A percentile compares a stretch with the other conserved stretches of the same genome.
Evolutionary conservation across 116 monocot genomes (phyloP).

Genomic region (Cymodocea nodosa): DNA sequence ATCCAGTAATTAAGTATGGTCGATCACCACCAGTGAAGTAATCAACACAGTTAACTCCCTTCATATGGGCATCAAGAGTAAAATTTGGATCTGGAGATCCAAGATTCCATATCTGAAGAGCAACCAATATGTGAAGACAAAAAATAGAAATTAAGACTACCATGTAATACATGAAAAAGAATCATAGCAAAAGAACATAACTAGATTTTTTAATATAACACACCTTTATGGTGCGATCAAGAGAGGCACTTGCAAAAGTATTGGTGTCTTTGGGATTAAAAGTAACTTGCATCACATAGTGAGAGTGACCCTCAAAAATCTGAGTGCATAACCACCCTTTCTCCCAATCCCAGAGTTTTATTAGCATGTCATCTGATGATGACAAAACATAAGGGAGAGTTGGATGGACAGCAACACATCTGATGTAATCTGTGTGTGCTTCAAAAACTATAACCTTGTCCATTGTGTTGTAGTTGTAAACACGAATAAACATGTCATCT

Average conservation of each 20-base stretch:
- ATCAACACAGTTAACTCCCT: constrained; percentile 93
- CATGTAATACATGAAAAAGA: background rate
- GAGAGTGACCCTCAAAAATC: constrained; percentile 91
- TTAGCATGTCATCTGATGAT: constrained; percentile 95
- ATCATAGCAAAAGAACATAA: background rate
- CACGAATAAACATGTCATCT: constrained; percentile 91
- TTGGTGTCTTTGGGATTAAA: constrained; percentile 97
- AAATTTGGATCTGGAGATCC: constrained; percentile 96
- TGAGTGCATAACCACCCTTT: constrained; percentile 89
- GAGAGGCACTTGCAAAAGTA: constrained; percentile 93
- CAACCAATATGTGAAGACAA: background rate
- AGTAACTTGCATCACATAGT: constrained; percentile 97
- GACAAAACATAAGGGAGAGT: constrained; percentile 89
- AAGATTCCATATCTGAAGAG: constrained; percentile 80
- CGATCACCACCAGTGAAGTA: constrained; percentile 94
- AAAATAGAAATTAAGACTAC: background rate
- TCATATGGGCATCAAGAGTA: constrained; percentile 80
- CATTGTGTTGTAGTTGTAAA: constrained; percentile 95
- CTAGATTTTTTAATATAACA: background rate
- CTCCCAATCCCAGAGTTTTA: constrained; percentile 97
- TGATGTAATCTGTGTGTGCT: constrained; percentile 91
- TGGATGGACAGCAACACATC: constrained; percentile 95
- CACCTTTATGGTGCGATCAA: constrained; percentile 92
- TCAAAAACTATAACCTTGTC: constrained; percentile 89
- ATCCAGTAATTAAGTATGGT: constrained; percentile 94